A percentile compares a stretch with the other conserved stretches of the same genome.
Evolutionary conservation across 768 basidiomycete genomes (phyloP).

Genomic region (Agaricus sinodeliciosus): DNA sequence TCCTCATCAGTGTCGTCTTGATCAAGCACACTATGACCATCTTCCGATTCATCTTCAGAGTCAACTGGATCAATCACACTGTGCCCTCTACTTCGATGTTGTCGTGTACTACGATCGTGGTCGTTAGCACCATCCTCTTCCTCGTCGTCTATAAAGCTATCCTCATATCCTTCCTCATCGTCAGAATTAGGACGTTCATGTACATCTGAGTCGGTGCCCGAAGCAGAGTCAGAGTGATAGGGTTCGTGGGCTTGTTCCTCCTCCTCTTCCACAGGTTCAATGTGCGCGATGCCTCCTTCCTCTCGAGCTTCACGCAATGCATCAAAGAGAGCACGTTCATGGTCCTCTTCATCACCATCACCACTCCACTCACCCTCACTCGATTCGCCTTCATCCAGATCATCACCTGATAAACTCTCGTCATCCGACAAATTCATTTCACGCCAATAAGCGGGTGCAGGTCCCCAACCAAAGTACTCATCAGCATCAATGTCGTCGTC

Average conservation of each 20-base stretch:
- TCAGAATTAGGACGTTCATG: slow-evolving; percentile 23
- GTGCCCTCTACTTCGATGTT: background rate
- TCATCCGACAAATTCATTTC: background rate
- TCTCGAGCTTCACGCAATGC: background rate
- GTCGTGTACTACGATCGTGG: slow-evolving; percentile 16
- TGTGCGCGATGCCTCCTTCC: slow-evolving; percentile 8
- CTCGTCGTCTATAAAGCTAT: slow-evolving; percentile 7
- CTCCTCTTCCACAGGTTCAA: slow-evolving; percentile 15
- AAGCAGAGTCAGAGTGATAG: slow-evolving; percentile 11
- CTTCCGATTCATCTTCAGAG: no score
- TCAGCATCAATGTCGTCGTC: slow-evolving; percentile 4
- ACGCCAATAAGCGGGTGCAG: background rate
- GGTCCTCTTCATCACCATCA: background rate
- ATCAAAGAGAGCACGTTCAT: background rate
- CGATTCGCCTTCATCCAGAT: background rate
- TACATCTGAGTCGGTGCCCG: slow-evolving; percentile 17
- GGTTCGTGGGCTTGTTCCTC: background rate
- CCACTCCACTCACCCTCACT: background rate
- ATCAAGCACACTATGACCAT: slow-evolving; percentile 11
- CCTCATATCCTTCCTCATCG: slow-evolving; percentile 5
- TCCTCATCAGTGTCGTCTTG: slow-evolving; percentile 36
- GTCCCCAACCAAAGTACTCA: background rate
- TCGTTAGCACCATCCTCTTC: slow-evolving; percentile 1
- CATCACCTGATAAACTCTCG: background rate
- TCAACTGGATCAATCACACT: slow-evolving; percentile 23